phyloP scores from a whole-genome alignment of 768 basidiomycete genomes.

The Vararia minispora region DNA sequence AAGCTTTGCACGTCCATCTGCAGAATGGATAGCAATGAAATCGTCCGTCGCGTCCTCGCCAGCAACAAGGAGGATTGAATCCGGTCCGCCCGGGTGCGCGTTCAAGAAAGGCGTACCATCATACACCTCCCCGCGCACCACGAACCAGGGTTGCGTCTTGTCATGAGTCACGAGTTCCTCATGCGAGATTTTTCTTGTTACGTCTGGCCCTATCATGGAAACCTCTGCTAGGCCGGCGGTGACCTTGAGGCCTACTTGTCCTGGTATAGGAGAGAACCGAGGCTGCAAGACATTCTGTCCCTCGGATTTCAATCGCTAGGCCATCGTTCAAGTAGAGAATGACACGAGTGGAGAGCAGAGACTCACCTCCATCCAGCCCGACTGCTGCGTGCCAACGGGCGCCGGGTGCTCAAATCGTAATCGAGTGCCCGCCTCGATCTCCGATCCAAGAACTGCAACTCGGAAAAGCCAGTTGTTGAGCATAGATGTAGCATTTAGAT shows the following conservation, averaged over 20 bases:
- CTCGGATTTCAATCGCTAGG: conserved; percentile 31
- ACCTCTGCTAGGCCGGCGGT: conserved; percentile 15
- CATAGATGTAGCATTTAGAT: conserved; percentile 49
- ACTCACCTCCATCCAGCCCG: conserved; percentile 50
- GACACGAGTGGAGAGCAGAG: background rate
- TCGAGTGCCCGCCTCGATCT: conserved; percentile 15
- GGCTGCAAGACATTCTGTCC: conserved; percentile 35
- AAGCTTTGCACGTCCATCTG: conserved; percentile 34
- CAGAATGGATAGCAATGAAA: conserved; percentile 53
- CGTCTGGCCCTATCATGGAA: conserved; percentile 33
- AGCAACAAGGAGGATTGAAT: conserved; percentile 43
- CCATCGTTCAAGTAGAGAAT: background rate
- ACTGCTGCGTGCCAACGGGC: conserved; percentile 31
- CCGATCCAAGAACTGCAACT: conserved; percentile 32
- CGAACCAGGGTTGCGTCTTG: conserved; percentile 34
- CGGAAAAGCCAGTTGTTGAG: conserved; percentile 58
- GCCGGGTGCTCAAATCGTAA: conserved; percentile 52
- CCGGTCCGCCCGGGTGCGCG: conserved; percentile 48
- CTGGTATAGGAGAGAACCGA: too few species aligned
- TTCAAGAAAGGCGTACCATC: conserved; percentile 38
- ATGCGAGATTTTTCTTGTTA: conserved; percentile 32
- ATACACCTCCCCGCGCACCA: conserved; percentile 42
- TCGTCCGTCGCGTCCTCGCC: conserved; percentile 55
- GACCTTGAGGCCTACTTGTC: too few species aligned
- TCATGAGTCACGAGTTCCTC: conserved; percentile 31